Percentiles rank a stretch among this genome's conserved stretches.
phyloP scores from a whole-genome alignment of 805 yeast species.

The Saccharomyces mikatae region DNA sequence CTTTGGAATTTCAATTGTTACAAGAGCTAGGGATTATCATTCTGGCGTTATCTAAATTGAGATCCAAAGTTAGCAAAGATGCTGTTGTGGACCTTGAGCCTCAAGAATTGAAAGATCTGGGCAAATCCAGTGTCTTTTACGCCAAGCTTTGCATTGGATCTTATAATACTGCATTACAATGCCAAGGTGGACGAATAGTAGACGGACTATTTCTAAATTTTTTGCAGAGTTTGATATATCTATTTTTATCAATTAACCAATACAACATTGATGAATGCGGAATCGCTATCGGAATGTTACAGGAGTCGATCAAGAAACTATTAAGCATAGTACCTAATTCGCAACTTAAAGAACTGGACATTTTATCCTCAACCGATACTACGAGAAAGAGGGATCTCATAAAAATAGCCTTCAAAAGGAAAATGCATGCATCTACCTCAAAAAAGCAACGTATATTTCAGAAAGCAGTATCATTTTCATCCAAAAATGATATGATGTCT shows the following conservation, averaged over 20 bases:
- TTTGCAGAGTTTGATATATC: conserved; percentile 18
- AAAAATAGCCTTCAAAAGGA: conserved; percentile 6
- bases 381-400: conserved; percentile 10
- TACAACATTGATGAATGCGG: conserved; percentile 22
- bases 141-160: conserved; percentile 24
- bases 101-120: conserved; percentile 21
- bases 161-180: conserved; percentile 6
- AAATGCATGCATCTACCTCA: not conserved
- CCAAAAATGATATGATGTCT: conserved; percentile 9
- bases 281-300: conserved; percentile 25
- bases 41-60: conserved; percentile 27
- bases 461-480: not conserved
- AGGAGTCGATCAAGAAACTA: conserved; percentile 13
- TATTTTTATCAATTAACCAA: conserved; percentile 25
- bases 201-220: conserved; percentile 5
- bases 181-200: conserved; percentile 3
- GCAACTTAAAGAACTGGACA: conserved; percentile 6
- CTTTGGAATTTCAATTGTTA: conserved; percentile 13
- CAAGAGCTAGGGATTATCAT: conserved; percentile 26
- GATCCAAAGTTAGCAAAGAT: conserved; percentile 17
- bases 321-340: conserved; percentile 12
- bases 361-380: not conserved
- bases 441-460: not conserved
- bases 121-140: conserved; percentile 20
- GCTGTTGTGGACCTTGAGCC: conserved; percentile 25